Conservation (phyloP, 1,284 basidiomycete species). For the Ceratobasidium sp. region DNA sequence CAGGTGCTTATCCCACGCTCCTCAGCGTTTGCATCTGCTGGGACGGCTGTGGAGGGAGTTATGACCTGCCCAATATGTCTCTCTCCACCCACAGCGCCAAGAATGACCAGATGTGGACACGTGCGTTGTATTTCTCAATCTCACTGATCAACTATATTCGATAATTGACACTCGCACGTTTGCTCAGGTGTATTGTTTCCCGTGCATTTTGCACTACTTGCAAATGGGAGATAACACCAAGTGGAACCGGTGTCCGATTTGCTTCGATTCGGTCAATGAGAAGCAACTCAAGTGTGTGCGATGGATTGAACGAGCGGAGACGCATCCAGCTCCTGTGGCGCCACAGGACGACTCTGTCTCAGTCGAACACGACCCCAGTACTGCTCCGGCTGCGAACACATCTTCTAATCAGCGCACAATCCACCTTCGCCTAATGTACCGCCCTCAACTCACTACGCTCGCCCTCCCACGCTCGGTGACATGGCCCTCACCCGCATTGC, state of each 20-base stretch:
- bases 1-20: slow-evolving; percentile 87
- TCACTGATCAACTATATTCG: slow-evolving; percentile 39
- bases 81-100: slow-evolving; percentile 85
- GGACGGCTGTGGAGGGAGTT: slow-evolving; percentile 60
- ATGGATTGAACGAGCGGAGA: slow-evolving; percentile 66
- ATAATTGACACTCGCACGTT: slow-evolving; percentile 16
- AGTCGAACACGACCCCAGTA: not conserved
- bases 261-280: slow-evolving; percentile 91
- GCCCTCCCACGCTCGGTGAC: slow-evolving; percentile 89
- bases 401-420: slow-evolving; percentile 50
- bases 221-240: slow-evolving; percentile 79
- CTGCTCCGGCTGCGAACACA: slow-evolving; percentile 59
- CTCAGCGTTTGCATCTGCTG: slow-evolving; percentile 64
- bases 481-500: slow-evolving; percentile 93
- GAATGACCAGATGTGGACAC: slow-evolving; percentile 98
- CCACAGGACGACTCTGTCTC: slow-evolving; percentile 39
- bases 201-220: slow-evolving; percentile 92
- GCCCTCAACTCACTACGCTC: slow-evolving; percentile 94
- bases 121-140: slow-evolving; percentile 60
- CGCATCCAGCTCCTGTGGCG: slow-evolving; percentile 11
- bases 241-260: slow-evolving; percentile 93
- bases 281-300: slow-evolving; percentile 92
- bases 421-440: slow-evolving; percentile 88
- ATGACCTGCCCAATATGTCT: slow-evolving; percentile 95
- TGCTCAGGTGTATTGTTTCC: slow-evolving; percentile 81